phyloP scores from a whole-genome alignment of 116 monocot genomes.

The Thalassia testudinum region DNA sequence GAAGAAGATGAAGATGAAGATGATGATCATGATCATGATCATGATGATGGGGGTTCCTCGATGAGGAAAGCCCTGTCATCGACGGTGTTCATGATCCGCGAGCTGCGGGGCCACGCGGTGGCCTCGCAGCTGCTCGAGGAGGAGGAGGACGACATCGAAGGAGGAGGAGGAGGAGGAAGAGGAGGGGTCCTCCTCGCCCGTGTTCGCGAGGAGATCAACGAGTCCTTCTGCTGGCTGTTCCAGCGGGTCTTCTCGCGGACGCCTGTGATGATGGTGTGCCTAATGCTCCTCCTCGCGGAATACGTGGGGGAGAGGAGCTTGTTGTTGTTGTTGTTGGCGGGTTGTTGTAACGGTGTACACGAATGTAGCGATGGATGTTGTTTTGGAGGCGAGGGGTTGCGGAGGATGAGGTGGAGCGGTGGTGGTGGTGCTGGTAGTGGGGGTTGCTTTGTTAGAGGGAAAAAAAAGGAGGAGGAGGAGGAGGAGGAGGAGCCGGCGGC shows the following conservation, averaged over 20 bases:
- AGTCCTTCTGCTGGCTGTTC: constrained; percentile 75
- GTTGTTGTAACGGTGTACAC: too few relatives aligned
- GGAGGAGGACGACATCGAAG: constrained; percentile 24
- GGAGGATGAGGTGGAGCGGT: constrained; percentile 13
- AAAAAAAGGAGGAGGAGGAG: background rate
- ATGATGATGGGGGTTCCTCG: constrained; percentile 30
- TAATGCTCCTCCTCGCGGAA: constrained; percentile 76
- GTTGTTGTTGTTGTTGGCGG: too few relatives aligned
- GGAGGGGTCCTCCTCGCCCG: constrained; percentile 7
- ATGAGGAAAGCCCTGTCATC: constrained; percentile 65
- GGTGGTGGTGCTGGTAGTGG: constrained; percentile 21
- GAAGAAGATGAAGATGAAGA: too few relatives aligned
- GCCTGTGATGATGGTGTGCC: constrained; percentile 49
- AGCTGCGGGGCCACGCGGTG: constrained; percentile 51
- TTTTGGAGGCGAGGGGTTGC: background rate
- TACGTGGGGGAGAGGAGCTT: constrained; percentile 27
- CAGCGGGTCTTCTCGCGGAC: constrained; percentile 50
- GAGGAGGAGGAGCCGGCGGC: background rate
- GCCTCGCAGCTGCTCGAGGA: constrained; percentile 12
- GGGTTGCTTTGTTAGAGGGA: constrained; percentile 22
- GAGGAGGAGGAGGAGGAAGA: constrained; percentile 17
- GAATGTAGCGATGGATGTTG: too few relatives aligned
- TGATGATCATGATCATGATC: too few relatives aligned
- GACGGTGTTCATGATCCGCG: constrained; percentile 70
- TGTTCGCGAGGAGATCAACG: constrained; percentile 48